These are phyloP conservation scores for Castanopsis chinensis DNA, from an alignment of 306 rosid species.

Conservation along the genomic window DNA sequence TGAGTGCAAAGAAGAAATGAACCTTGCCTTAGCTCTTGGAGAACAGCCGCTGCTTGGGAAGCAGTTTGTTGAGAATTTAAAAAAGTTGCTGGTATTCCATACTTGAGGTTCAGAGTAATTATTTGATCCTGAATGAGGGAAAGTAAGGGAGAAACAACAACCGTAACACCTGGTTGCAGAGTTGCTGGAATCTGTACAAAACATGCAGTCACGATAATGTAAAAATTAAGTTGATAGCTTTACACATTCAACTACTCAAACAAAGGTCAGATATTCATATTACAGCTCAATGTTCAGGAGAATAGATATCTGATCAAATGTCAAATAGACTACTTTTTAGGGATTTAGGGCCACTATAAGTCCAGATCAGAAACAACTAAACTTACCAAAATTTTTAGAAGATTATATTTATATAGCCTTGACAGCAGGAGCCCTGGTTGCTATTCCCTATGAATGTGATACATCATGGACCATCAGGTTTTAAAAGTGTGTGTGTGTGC, in stretches of 20 bases:
- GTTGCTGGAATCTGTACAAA: slow-evolving; percentile 90
- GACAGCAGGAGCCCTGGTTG: no score
- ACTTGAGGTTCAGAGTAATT: slow-evolving; percentile 78
- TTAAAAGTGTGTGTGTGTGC: no score
- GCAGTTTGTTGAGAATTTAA: slow-evolving; percentile 90
- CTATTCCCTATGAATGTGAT: no score
- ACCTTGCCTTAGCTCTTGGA: slow-evolving; percentile 89
- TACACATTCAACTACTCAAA: slow-evolving; percentile 10
- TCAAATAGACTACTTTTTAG: not conserved
- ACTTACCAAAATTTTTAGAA: not conserved
- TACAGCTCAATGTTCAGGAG: not conserved
- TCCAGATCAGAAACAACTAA: not conserved
- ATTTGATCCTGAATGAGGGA: slow-evolving; percentile 99
- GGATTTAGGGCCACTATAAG: not conserved
- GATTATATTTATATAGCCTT: not conserved
- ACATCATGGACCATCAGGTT: no score
- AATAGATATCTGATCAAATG: not conserved
- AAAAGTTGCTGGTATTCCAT: slow-evolving; percentile 88
- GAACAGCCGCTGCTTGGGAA: slow-evolving; percentile 76
- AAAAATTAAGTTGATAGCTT: slow-evolving; percentile 10
- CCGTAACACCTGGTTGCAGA: slow-evolving; percentile 77
- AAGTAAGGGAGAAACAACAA: slow-evolving; percentile 90
- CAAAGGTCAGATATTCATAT: slow-evolving; percentile 3
- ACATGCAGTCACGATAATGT: slow-evolving; percentile 19
- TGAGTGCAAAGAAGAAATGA: slow-evolving; percentile 27